A percentile compares a stretch with the other conserved stretches of the same genome.
Evolutionary conservation across 2,329 filamentous ascomycete species (phyloP).

Genomic region (Colletotrichum tanaceti): DNA sequence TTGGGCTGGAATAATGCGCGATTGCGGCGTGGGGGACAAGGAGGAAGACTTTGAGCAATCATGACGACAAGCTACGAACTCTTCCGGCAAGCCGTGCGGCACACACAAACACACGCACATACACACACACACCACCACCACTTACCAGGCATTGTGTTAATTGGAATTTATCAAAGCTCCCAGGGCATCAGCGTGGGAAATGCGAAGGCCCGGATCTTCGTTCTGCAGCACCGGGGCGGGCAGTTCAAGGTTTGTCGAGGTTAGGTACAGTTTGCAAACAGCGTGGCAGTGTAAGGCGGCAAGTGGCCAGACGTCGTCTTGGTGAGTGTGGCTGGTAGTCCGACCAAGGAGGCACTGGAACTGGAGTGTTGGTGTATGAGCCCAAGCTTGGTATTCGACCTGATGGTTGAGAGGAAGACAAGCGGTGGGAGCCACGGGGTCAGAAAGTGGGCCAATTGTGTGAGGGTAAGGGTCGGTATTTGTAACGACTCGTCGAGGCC

Average conservation of each 20-base stretch:
- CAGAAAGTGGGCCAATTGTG: background rate
- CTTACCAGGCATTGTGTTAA: constrained; percentile 35
- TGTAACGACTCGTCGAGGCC: constrained; percentile 33
- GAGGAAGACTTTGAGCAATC: too few relatives aligned
- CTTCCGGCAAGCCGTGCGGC: too few relatives aligned
- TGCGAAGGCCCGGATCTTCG: background rate
- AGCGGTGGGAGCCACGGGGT: background rate
- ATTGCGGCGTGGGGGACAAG: constrained; percentile 8
- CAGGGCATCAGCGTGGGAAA: background rate
- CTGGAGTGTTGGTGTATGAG: background rate
- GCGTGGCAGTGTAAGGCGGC: constrained; percentile 7
- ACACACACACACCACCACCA: background rate
- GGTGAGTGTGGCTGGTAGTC: background rate
- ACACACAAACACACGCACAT: too few relatives aligned
- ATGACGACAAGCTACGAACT: too few relatives aligned
- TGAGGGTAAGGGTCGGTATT: constrained; percentile 30
- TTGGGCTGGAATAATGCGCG: constrained; percentile 18
- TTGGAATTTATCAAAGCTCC: background rate
- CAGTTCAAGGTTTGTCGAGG: background rate
- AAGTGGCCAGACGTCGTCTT: constrained; percentile 11
- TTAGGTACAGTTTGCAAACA: background rate
- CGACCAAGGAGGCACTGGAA: background rate
- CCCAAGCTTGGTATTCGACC: background rate
- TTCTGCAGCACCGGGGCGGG: background rate
- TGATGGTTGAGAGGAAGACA: background rate